Percentiles rank a stretch among this genome's conserved stretches.
Evolutionary conservation across 331 rosid genomes (phyloP).

Genomic region (Pyrus hybrid): DNA sequence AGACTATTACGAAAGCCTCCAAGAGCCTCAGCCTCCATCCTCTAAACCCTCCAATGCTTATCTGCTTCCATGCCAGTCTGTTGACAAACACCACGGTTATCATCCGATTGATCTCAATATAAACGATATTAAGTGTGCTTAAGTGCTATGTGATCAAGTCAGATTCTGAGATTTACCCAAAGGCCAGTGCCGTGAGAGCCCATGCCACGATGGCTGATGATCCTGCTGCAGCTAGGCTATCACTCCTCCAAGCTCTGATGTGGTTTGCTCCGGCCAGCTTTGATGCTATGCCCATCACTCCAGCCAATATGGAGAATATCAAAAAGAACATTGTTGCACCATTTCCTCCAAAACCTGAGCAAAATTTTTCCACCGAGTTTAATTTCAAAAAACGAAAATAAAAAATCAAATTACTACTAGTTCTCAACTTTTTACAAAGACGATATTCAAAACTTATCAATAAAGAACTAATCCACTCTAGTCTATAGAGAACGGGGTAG

Average conservation of each 20-base stretch:
- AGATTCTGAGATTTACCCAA: conserved; percentile 38
- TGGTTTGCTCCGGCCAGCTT: conserved; percentile 72
- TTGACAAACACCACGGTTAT: background rate
- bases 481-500: no score
- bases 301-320: conserved; percentile 44
- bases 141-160: background rate
- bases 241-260: conserved; percentile 75
- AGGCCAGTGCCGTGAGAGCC: conserved; percentile 73
- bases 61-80: conserved; percentile 83
- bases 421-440: no score
- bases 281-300: conserved; percentile 60
- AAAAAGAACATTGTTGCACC: conserved; percentile 79
- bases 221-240: conserved; percentile 80
- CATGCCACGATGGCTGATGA: conserved; percentile 59
- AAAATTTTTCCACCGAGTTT: background rate
- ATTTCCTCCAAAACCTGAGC: conserved; percentile 79
- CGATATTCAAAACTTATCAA: no score
- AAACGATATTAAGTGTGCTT: background rate
- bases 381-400: background rate
- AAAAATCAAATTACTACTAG: no score
- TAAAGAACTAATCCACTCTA: no score
- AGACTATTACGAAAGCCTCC: conserved; percentile 70
- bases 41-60: conserved; percentile 67
- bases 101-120: background rate
- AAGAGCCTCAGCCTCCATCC: conserved; percentile 77